Evolutionary conservation across 225 moss, liverwort and hornwort species (phyloP).

Genomic region (Bryum argenteum): DNA sequence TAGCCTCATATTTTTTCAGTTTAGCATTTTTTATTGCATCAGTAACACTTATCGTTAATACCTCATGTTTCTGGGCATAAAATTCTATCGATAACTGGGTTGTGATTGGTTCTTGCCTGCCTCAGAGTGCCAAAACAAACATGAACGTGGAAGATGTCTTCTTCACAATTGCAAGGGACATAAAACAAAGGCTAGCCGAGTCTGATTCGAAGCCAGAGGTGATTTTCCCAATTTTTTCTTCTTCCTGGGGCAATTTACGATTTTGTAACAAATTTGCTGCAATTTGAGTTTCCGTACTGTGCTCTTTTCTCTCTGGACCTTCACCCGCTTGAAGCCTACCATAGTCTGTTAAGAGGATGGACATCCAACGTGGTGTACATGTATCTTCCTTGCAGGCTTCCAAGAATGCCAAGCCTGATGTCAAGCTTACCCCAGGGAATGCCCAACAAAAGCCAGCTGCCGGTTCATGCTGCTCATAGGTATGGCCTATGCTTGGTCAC

Average conservation of each 20-base stretch:
- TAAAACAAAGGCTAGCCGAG: slow-evolving; percentile 87
- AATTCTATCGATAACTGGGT: slow-evolving; percentile 3
- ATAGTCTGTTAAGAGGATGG: not conserved
- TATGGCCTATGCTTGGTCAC: slow-evolving; percentile 14
- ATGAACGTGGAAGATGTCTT: slow-evolving; percentile 90
- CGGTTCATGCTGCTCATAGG: slow-evolving; percentile 49
- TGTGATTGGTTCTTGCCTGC: slow-evolving; percentile 1
- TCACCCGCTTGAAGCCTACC: not conserved
- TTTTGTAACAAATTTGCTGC: not conserved
- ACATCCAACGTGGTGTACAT: not conserved
- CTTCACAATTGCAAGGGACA: slow-evolving; percentile 87
- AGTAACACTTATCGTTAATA: not conserved
- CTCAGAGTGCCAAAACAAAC: slow-evolving; percentile 94
- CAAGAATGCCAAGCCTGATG: slow-evolving; percentile 66
- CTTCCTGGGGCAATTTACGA: not conserved
- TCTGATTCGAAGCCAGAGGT: slow-evolving; percentile 86
- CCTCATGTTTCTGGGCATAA: not conserved
- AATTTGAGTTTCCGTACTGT: not conserved
- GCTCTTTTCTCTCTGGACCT: not conserved
- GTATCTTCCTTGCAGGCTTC: slow-evolving; percentile 30
- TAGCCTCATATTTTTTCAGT: not conserved
- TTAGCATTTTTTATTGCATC: not conserved
- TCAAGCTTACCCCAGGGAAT: slow-evolving; percentile 46
- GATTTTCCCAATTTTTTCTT: not conserved
- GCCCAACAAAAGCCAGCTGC: slow-evolving; percentile 68